These are phyloP conservation scores for Syzygium syzygioides DNA, from an alignment of 441 rosid species.

Conservation along the genomic window DNA sequence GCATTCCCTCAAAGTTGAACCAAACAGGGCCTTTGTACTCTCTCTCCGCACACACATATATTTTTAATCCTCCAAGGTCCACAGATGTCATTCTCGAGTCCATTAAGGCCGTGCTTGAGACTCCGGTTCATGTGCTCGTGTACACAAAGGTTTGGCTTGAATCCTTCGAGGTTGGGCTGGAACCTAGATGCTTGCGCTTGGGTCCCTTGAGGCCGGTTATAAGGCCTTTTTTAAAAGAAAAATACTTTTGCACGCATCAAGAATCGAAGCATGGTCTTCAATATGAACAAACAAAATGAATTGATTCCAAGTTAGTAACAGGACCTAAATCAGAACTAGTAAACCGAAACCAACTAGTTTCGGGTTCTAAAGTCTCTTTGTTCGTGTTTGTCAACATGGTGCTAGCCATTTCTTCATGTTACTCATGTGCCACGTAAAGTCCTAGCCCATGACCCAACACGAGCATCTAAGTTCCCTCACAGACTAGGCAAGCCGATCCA, in stretches of 20 bases:
- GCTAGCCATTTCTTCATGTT: not conserved
- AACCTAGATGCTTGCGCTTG: not conserved
- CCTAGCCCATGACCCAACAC: not conserved
- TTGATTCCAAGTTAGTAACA: not conserved
- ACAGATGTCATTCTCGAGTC: not conserved
- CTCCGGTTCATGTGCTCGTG: not conserved
- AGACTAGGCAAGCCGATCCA: rapidly evolving
- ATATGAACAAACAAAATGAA: not conserved
- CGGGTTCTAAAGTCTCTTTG: not conserved
- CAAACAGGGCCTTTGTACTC: not conserved
- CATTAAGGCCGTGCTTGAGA: not conserved
- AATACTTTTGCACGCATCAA: not conserved
- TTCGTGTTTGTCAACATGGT: not conserved
- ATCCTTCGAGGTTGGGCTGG: not conserved
- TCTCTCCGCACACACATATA: too few species aligned
- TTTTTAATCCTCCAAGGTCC: not conserved
- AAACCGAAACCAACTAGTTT: not conserved
- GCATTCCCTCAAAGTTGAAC: not conserved
- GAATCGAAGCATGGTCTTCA: not conserved
- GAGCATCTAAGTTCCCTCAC: not conserved
- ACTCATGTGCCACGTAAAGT: not conserved
- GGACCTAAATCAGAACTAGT: not conserved
- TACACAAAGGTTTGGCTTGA: not conserved
- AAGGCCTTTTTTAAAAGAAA: not conserved
- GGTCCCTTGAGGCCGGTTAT: not conserved